A percentile compares a stretch with the other conserved stretches of the same genome.
phyloP scores from a whole-genome alignment of 768 basidiomycete species.

The Gloeophyllum trabeum region DNA sequence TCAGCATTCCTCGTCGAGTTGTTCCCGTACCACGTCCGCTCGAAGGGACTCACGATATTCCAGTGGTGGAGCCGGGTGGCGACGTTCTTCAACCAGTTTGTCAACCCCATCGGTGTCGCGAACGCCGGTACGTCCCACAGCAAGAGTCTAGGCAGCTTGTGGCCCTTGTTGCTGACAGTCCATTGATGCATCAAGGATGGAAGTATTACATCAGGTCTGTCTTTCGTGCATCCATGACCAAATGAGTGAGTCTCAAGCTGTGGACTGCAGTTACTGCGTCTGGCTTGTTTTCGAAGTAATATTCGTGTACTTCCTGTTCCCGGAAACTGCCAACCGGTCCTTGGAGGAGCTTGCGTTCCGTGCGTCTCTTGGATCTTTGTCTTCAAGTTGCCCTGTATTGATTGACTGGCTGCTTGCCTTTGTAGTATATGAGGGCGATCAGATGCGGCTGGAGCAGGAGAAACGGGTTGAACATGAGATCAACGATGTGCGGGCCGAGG shows the following conservation, averaged over 20 bases:
- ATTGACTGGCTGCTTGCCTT: no score
- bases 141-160: no score
- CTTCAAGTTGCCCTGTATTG: no score
- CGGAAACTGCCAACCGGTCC: no score
- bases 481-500: no score
- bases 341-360: no score
- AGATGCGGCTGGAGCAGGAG: background rate
- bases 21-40: slow-evolving; percentile 26
- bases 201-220: slow-evolving; percentile 2
- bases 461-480: background rate
- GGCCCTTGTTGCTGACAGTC: no score
- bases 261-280: slow-evolving; percentile 6
- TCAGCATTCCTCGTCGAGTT: slow-evolving; percentile 30
- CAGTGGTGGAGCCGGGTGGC: slow-evolving; percentile 26
- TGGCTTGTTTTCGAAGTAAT: slow-evolving; percentile 14
- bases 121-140: no score
- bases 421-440: background rate
- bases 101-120: slow-evolving; percentile 24
- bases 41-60: slow-evolving; percentile 27
- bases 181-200: background rate
- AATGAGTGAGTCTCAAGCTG: no score
- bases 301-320: slow-evolving; percentile 20
- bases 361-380: no score
- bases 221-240: background rate
- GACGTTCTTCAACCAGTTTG: slow-evolving; percentile 31